A percentile compares a stretch with the other conserved stretches of the same genome.
Evolutionary conservation across 2,329 filamentous ascomycete genomes (phyloP).

Genomic region (Tothia fuscella): DNA sequence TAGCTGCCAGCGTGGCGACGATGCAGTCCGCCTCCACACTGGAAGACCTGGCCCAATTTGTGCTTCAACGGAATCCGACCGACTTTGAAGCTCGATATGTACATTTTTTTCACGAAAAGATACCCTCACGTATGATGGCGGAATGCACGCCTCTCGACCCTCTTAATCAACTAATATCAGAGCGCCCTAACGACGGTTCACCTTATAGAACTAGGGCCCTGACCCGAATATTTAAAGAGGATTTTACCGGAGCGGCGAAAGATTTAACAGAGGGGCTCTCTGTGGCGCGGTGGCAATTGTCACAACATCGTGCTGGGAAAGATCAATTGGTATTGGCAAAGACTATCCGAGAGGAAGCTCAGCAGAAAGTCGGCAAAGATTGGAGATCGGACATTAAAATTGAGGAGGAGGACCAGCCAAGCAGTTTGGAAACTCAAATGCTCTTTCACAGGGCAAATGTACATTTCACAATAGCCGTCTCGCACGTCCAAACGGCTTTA

Average conservation of each 20-base stretch:
- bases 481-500: conserved; percentile 48
- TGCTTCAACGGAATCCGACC: conserved; percentile 56
- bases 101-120: conserved; percentile 90
- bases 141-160: conserved; percentile 57
- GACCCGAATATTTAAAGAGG: conserved; percentile 63
- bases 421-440: conserved; percentile 61
- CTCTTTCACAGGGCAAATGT: conserved; percentile 64
- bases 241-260: conserved; percentile 54
- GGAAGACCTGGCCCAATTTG: conserved; percentile 62
- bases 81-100: conserved; percentile 71
- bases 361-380: conserved; percentile 19
- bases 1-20: conserved; percentile 68
- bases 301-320: conserved; percentile 38
- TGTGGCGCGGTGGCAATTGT: conserved; percentile 40
- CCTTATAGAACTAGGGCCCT: conserved; percentile 62
- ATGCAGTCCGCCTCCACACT: conserved; percentile 72
- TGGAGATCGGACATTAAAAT: conserved; percentile 41
- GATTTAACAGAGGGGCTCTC: conserved; percentile 59
- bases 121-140: conserved; percentile 60
- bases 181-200: conserved; percentile 51
- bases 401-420: conserved; percentile 56
- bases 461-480: conserved; percentile 60
- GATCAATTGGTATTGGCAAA: conserved; percentile 42
- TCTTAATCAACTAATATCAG: conserved; percentile 55
- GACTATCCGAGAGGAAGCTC: conserved; percentile 23